Base-by-base conservation (phyloP, 148 eudicot genomes). In the Nyssa sinensis region DNA sequence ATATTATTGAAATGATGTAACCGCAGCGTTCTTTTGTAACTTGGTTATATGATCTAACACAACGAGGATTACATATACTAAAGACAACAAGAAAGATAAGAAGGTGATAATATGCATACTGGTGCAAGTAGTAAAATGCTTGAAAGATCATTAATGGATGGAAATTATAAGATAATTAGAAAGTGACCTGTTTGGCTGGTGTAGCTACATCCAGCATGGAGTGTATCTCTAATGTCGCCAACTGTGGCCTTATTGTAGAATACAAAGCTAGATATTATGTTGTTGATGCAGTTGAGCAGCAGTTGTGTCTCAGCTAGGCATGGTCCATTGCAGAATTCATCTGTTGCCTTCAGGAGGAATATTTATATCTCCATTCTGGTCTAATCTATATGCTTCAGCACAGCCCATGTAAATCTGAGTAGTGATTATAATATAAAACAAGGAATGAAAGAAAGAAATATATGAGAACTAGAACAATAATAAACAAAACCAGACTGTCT, bases 231-330 rank as follows among this genome's bases (percentile, higher is more conserved):
- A 9, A 88, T 59, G 70, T 66, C 66, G 35, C 71, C 25, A 39
- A 75, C 74, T 16, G 89, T 80, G 67, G 92, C 92, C 71, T 67
- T 86, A 75, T 86, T 86, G 83, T 68, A 84, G 88, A 88, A 88
- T 16, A 80, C 72, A 65, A 86, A 88, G 71, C 47, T 79, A 27
- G 84, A 59, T 30, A 82, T 30, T 2, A 77, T 58, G 58, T 75
- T 81, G 11, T 86, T 83, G 0, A 88, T 23, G 62, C 88, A 88
- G 65, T 83, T 83, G 13, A 88, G 87, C 21, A 88, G 78, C 3
- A 72, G 73, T 66, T 78, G 74, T 12, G 90, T 86, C 71, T 86
- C 93, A 16, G 86, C 69, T 34, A 83, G 74, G 68, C 88, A 89
- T 39, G 88, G 83, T 11, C 90, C 90, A 63, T 81, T 67, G 74